Evolutionary conservation across 148 eudicot species (phyloP).

Genomic region (Camellia granthamiana): DNA sequence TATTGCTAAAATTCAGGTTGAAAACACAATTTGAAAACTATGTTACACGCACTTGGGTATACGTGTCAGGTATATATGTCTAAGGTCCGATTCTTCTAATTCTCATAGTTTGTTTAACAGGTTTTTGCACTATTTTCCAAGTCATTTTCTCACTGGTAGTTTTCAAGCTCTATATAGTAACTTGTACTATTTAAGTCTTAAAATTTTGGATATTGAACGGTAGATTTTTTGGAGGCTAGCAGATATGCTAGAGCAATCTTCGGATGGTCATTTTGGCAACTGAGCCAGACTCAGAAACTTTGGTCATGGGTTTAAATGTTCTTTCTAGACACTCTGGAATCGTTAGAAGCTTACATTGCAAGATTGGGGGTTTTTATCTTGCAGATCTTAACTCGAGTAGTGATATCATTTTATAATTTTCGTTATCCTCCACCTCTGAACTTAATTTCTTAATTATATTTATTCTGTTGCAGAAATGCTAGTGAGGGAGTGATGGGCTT

Average conservation of each 20-base stretch:
- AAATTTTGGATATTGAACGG: constrained; percentile 40
- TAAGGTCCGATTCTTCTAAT: no score
- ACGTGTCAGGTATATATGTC: no score
- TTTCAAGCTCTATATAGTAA: constrained; percentile 8
- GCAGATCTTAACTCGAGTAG: constrained; percentile 33
- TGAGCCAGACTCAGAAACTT: constrained; percentile 60
- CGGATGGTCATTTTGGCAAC: constrained; percentile 54
- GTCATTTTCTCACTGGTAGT: constrained; percentile 1
- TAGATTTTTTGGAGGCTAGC: constrained; percentile 66
- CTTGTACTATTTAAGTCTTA: constrained; percentile 14
- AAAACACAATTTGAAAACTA: no score
- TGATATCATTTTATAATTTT: constrained; percentile 38
- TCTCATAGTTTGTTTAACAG: not conserved
- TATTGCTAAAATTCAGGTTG: not conserved
- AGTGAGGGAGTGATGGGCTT: constrained; percentile 62
- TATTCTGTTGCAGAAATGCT: constrained; percentile 77
- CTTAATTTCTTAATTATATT: constrained; percentile 50
- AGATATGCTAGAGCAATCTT: constrained; percentile 67
- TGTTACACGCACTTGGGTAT: no score
- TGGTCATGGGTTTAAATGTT: constrained; percentile 50
- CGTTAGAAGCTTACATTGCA: constrained; percentile 35
- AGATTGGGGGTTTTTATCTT: constrained; percentile 27
- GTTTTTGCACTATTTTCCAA: not conserved
- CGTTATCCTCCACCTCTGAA: constrained; percentile 37
- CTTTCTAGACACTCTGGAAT: constrained; percentile 35